Base-by-base conservation (phyloP, 2,329 filamentous ascomycete species). In the Aspergillus nomiae region DNA sequence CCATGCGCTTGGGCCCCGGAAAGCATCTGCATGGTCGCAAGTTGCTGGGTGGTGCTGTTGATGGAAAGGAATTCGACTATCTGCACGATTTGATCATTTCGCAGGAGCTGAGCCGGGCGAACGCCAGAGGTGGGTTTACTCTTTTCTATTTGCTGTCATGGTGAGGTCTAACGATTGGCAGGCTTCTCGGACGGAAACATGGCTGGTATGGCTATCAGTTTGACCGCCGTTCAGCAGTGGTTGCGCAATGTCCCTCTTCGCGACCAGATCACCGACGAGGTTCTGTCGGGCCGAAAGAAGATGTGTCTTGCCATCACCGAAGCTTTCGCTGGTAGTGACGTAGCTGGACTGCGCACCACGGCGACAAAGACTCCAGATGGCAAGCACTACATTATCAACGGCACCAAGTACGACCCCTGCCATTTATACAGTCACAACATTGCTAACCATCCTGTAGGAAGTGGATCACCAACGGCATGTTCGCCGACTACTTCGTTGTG, bases 241-340 rank as follows among this genome's bases (percentile, higher is more conserved):
- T 86, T 91, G 76, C 87, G 85, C 58, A 85, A 94, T 71, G 82
- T 87, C 61, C 81, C 81, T 48, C 85, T 92, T 70, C 89, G 89
- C 79, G 84, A 89, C 69, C 84, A 83, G 59, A 84, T 96, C 54
- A 86, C 88, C 38, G 83, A 88, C 41, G 91, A 95, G 71, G 89
- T 92, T 53, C 85, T 96, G 68, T 87, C 85, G 53, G 92, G 92
- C 64, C 87, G 89, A 84, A 95, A 95, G 86, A 94, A 94, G 84
- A 92, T 95, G 74, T 94, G 90, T 73, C 83, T 96, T 3, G 92
- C 92, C 59, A 92, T 96, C 73, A 95, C 92, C 1, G 92, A 96
- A 78, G 92, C 92, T 0, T 95, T 96, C 78, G 92, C 92, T 19
- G 92, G 92, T 16, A 90, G 86, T 43, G 92, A 96, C 76, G 92